Percentiles rank a stretch among this genome's conserved stretches.
Conservation (phyloP, 129 eudicot genomes). For the Oenanthe sinensis region DNA sequence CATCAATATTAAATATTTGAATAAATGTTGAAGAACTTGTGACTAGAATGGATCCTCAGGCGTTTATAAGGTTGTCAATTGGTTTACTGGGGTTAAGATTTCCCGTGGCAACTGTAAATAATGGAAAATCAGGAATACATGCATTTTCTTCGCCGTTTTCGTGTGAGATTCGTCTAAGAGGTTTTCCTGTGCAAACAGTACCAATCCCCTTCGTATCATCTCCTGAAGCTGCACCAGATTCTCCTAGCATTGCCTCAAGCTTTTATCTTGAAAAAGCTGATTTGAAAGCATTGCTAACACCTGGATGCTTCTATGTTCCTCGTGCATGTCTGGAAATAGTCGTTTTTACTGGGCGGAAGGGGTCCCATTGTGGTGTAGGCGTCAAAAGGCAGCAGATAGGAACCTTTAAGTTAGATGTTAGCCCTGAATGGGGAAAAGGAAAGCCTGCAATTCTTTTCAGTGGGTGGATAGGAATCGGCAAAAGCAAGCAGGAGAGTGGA, state of each 20-base stretch:
- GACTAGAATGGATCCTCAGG: conserved; percentile 85
- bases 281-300: conserved; percentile 52
- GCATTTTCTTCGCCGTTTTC: conserved; percentile 48
- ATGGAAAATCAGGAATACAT: conserved; percentile 38
- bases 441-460: conserved; percentile 64
- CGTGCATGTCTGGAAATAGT: conserved; percentile 63
- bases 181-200: conserved; percentile 73
- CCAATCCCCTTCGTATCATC: conserved; percentile 63
- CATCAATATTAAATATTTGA: conserved; percentile 4
- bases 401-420: conserved; percentile 58
- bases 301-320: conserved; percentile 68
- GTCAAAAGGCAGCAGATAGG: conserved; percentile 68
- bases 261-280: conserved; percentile 85
- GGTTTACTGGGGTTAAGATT: conserved; percentile 62
- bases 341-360: conserved; percentile 68
- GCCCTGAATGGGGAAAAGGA: conserved; percentile 81
- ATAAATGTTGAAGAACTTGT: conserved; percentile 40
- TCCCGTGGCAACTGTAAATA: conserved; percentile 25
- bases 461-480: conserved; percentile 89
- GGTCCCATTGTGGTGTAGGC: conserved; percentile 76
- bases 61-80: conserved; percentile 68
- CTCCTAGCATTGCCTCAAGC: conserved; percentile 59
- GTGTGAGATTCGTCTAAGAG: conserved; percentile 85
- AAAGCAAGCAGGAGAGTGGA: conserved; percentile 48
- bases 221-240: conserved; percentile 61